Base-by-base conservation (phyloP, 148 eudicot genomes). In the Cornus kousa region DNA sequence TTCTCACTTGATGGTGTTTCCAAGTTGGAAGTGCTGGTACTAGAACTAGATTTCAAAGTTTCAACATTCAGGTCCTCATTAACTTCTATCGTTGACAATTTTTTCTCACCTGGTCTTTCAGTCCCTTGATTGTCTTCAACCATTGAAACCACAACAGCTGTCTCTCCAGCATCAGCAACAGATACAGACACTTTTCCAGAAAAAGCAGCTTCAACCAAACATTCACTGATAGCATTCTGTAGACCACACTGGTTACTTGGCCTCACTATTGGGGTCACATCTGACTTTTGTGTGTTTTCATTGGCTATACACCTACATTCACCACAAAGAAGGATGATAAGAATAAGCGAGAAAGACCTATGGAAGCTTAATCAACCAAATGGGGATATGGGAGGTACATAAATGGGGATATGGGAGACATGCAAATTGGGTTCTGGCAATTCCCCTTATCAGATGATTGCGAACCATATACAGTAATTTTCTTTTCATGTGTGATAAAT, bases 91-190 rank as follows among this genome's bases (percentile, higher is more conserved):
- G 67, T 69, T 68, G 87, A 80, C 19, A 73, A 68, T 10, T 76
- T 65, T 74, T 78, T 83, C 78, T 35, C 80, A 70, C 48, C 68
- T 32, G 84, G 80, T 82, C 77, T 82, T 73, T 85, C 79, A 53
- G 73, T 77, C 77, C 68, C 80, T 70, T 85, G 73, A 40, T 87
- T 82, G 43, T 82, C 82, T 67, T 82, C 91, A 81, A 95, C 78
- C 83, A 90, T 74, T 74, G 99, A 95, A 85, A 95, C 87, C 76
- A 95, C 95, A 68, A 95, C 83, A 83, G 97, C 99, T 43, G 99
- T 95, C 89, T 95, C 99, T 48, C 99, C 99, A 78, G 86, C 91
- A 93, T 92, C 99, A 76, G 99, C 99, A 82, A 93, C 85, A 78
- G 94, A 88, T 82, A 95, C 76, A 31, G 88, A 91, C 71, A 95